Percentiles rank a stretch among this genome's conserved stretches.
Conservation (phyloP, 2,329 filamentous ascomycete species). For the Alternaria sp. region DNA sequence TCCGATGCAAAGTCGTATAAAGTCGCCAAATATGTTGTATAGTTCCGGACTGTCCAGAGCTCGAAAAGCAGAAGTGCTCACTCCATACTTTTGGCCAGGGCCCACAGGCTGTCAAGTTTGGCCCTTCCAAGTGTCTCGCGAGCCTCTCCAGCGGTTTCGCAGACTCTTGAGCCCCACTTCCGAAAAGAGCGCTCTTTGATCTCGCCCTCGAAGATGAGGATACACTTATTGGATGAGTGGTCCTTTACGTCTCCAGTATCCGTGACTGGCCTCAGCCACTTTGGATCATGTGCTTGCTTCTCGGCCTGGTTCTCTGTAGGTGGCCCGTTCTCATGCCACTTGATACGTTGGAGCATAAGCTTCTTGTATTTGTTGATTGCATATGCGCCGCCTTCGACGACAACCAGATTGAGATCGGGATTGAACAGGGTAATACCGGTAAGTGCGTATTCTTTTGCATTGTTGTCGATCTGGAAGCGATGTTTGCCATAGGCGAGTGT, state of each 20-base stretch:
- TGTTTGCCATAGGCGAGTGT: slow-evolving; percentile 93
- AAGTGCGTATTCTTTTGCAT: slow-evolving; percentile 87
- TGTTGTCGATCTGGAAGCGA: slow-evolving; percentile 90
- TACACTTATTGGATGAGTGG: slow-evolving; percentile 81
- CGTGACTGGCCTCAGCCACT: slow-evolving; percentile 82
- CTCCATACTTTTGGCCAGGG: slow-evolving; percentile 74
- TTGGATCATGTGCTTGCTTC: slow-evolving; percentile 68
- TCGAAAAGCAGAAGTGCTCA: slow-evolving; percentile 2
- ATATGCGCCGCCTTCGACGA: slow-evolving; percentile 90
- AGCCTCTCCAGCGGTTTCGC: slow-evolving; percentile 90
- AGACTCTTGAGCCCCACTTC: slow-evolving; percentile 87
- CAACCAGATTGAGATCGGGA: slow-evolving; percentile 85
- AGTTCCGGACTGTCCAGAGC: neutral
- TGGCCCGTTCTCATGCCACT: slow-evolving; percentile 90
- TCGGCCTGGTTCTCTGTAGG: slow-evolving; percentile 67
- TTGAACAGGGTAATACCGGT: slow-evolving; percentile 93
- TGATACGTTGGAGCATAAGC: slow-evolving; percentile 90
- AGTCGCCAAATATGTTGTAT: neutral
- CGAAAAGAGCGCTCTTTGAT: slow-evolving; percentile 81
- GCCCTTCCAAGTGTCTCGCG: slow-evolving; percentile 79
- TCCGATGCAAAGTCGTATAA: neutral
- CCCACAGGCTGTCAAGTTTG: slow-evolving; percentile 97
- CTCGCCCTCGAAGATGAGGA: slow-evolving; percentile 90
- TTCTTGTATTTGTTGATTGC: slow-evolving; percentile 88
- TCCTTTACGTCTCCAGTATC: slow-evolving; percentile 82